Evolutionary conservation across 2,329 filamentous ascomycete species (phyloP), one percentile per base, ranked within the genome.

Genomic region (Nigrograna mackinnonii): DNA sequence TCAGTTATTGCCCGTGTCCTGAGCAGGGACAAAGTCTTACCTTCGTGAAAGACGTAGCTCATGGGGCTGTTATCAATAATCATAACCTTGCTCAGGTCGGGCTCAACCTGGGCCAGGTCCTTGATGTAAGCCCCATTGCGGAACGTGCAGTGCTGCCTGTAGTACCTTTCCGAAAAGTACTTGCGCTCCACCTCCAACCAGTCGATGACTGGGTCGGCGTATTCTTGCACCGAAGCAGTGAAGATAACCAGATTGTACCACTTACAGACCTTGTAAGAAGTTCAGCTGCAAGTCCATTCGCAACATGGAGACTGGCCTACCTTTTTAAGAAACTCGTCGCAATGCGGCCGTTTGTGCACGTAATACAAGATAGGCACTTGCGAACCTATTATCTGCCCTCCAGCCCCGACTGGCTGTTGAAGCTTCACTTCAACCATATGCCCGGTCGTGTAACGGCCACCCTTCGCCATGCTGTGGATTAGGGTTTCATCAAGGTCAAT

Each of bases 391-490:
- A 83, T 76, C 54, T 84, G 80, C 19, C 86, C 84, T 22, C 82
- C 84, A 35, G 82, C 80, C 41, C 83, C 85, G 33, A 89, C 80
- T 73, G 48, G 83, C 44, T 85, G 85, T 65, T 87, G 89, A 47
- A 96, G 79, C 58, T 91, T 91, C 50, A 99, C 94, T 73, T 99
- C 94, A 39, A 99, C 91, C 94, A 99, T 99, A 71, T 99, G 94
- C 14, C 94, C 94, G 16, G 89, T 92, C 58, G 89, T 92, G 86
- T 96, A 96, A 45, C 92, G 83, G 39, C 92, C 91, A 21, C 94
- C 94, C 67, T 96, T 96, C 47, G 92, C 91, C 80, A 97, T 91
- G 69, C 91, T 96, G 77, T 99, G 94, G 55, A 99, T 99, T 54
- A 99, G 74, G 0, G 94, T 99, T 71, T 99, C 94, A 69, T 99